Evolutionary conservation across 257 asterid genomes (phyloP).

Genomic region (Solanum peruvianum): DNA sequence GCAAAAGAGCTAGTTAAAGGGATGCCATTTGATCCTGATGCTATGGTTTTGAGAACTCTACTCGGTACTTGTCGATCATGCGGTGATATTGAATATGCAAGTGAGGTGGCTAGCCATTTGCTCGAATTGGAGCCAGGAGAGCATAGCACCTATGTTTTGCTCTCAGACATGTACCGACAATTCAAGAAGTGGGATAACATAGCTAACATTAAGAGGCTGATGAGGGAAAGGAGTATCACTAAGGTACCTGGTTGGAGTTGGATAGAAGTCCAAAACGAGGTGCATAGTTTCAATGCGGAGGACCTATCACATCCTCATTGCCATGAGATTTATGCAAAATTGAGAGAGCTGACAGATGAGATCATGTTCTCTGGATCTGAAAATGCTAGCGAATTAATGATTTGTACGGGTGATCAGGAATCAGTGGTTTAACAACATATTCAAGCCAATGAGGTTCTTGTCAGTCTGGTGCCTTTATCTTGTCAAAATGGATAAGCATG

Average conservation of each 20-base stretch:
- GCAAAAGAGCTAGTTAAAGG: slow-evolving; percentile 52
- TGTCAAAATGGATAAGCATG: not conserved
- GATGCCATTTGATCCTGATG: slow-evolving; percentile 69
- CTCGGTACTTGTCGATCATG: slow-evolving; percentile 73
- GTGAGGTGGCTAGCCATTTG: slow-evolving; percentile 40
- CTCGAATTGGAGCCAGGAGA: slow-evolving; percentile 67
- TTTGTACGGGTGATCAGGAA: slow-evolving; percentile 8
- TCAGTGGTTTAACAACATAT: not conserved
- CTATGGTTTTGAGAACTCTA: slow-evolving; percentile 72
- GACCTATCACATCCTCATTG: slow-evolving; percentile 55
- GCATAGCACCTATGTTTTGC: slow-evolving; percentile 70
- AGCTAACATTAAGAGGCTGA: slow-evolving; percentile 58
- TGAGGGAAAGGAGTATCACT: slow-evolving; percentile 56
- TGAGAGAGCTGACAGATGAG: slow-evolving; percentile 29
- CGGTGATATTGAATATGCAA: slow-evolving; percentile 69
- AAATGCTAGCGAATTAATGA: not conserved
- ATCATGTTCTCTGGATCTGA: slow-evolving; percentile 22
- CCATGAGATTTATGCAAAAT: slow-evolving; percentile 31
- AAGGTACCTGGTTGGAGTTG: slow-evolving; percentile 94
- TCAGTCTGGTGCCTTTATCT: not conserved
- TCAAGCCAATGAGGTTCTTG: not conserved
- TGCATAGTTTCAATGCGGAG: slow-evolving; percentile 68
- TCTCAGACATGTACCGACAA: slow-evolving; percentile 72
- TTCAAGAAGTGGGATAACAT: slow-evolving; percentile 65
- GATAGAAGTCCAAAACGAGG: slow-evolving; percentile 50